Evolutionary conservation across 352 stramenopile species (phyloP).

Genomic region (Peronospora destructor): DNA sequence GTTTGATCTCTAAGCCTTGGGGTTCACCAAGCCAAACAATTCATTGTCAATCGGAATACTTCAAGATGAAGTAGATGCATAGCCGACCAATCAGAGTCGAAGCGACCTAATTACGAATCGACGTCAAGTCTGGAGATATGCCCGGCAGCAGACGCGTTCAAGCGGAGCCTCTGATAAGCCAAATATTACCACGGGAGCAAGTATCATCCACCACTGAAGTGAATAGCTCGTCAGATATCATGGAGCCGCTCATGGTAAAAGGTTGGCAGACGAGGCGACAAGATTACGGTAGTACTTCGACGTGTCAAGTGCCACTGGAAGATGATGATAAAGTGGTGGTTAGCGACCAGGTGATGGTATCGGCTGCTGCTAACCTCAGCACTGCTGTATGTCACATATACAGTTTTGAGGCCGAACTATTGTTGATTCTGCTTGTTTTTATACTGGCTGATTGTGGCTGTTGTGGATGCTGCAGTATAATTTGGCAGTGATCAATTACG

Average conservation of each 20-base stretch:
- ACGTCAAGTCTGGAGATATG: too few species aligned
- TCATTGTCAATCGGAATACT: too few species aligned
- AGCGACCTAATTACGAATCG: too few species aligned
- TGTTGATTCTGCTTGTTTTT: background rate
- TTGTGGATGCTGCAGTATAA: slow-evolving; percentile 47
- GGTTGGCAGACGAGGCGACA: slow-evolving; percentile 4
- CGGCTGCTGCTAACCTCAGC: slow-evolving; percentile 75
- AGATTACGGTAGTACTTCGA: slow-evolving; percentile 21
- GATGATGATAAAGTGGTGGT: slow-evolving; percentile 14
- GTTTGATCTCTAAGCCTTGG: too few species aligned
- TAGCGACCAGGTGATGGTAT: slow-evolving; percentile 51
- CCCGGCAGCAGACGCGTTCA: slow-evolving; percentile 6
- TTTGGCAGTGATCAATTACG: slow-evolving; percentile 68
- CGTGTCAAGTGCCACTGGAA: slow-evolving; percentile 2
- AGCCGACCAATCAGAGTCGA: background rate
- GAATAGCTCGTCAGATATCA: slow-evolving; percentile 19
- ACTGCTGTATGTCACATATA: slow-evolving; percentile 41
- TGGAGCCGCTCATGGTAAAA: slow-evolving; percentile 20
- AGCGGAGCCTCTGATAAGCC: slow-evolving; percentile 9
- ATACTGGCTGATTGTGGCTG: background rate
- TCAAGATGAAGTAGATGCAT: too few species aligned
- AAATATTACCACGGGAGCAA: slow-evolving; percentile 14
- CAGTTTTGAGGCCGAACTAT: background rate
- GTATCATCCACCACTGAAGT: slow-evolving; percentile 14
- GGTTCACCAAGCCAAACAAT: too few species aligned